Percentiles rank a stretch among this genome's conserved stretches.
Conservation (phyloP, 2,329 filamentous ascomycete species). For the Stemphylium lycopersici region DNA sequence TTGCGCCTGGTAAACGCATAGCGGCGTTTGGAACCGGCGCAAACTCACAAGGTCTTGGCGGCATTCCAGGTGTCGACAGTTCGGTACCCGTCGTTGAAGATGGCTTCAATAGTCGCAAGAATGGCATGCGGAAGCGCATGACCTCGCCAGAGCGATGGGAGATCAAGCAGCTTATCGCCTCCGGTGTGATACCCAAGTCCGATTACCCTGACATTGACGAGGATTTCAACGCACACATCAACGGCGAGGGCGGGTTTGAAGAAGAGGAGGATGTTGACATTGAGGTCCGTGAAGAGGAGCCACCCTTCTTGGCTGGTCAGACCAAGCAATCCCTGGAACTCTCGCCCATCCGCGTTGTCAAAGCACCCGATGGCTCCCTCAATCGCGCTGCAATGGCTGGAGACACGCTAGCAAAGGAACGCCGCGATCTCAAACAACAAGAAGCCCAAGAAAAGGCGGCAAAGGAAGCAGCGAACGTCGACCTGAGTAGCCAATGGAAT, state of each 20-base stretch:
- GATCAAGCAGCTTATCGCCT: slow-evolving; percentile 93
- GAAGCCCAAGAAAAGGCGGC: slow-evolving; percentile 81
- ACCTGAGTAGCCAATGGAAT: slow-evolving; percentile 90
- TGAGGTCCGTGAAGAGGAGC: slow-evolving; percentile 94
- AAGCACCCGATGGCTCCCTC: slow-evolving; percentile 96
- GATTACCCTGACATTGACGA: slow-evolving; percentile 96
- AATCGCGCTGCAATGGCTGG: slow-evolving; percentile 96
- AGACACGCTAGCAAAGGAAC: slow-evolving; percentile 84
- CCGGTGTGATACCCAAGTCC: slow-evolving; percentile 87
- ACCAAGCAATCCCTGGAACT: slow-evolving; percentile 95
- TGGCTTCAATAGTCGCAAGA: slow-evolving; percentile 54
- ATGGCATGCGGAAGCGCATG: slow-evolving; percentile 81
- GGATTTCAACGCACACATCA: slow-evolving; percentile 86
- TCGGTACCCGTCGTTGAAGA: slow-evolving; percentile 69
- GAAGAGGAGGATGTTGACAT: slow-evolving; percentile 97
- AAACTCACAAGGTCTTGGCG: slow-evolving; percentile 82
- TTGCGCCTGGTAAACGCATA: slow-evolving; percentile 77
- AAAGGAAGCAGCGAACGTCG: slow-evolving; percentile 76
- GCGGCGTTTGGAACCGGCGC: slow-evolving; percentile 72
- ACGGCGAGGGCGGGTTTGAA: slow-evolving; percentile 85
- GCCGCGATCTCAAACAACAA: slow-evolving; percentile 85
- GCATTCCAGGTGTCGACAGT: slow-evolving; percentile 56
- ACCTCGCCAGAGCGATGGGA: slow-evolving; percentile 98
- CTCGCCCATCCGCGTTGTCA: slow-evolving; percentile 94
- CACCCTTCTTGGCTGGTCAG: slow-evolving; percentile 92